Conservation (phyloP, 768 basidiomycete species). For the Mycena vulgaris region DNA sequence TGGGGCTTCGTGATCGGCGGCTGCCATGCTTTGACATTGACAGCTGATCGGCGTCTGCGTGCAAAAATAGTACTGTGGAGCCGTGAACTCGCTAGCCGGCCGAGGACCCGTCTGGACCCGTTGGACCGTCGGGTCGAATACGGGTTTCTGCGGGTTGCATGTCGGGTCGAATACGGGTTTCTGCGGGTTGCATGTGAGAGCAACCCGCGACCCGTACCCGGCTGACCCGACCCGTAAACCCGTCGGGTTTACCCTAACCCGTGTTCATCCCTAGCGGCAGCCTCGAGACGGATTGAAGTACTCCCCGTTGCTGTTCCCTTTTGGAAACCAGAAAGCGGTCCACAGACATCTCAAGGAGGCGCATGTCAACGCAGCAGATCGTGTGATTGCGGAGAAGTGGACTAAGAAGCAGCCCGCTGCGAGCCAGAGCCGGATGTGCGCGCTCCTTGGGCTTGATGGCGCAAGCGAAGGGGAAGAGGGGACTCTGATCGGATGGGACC, state of each 20-base stretch:
- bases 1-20: too few relatives aligned
- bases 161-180: conserved; percentile 13
- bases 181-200: neutral
- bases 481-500: too few relatives aligned
- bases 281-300: conserved; percentile 16
- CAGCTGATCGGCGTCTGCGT: too few relatives aligned
- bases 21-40: too few relatives aligned
- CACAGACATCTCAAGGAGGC: conserved; percentile 13
- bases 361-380: conserved; percentile 1
- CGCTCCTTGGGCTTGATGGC: conserved; percentile 1
- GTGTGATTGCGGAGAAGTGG: conserved; percentile 14
- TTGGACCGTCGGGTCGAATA: too few relatives aligned
- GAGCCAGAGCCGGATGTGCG: neutral
- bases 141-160: neutral
- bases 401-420: neutral
- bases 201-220: conserved; percentile 10
- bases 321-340: conserved; percentile 18
- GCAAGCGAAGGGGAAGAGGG: neutral
- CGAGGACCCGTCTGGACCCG: too few relatives aligned
- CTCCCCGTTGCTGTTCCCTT: conserved; percentile 16
- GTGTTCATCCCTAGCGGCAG: neutral
- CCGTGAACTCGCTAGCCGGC: too few relatives aligned
- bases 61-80: too few relatives aligned
- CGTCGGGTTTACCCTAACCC: conserved; percentile 5
- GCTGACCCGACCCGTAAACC: conserved; percentile 3